Evolutionary conservation across 2,329 filamentous ascomycete species (phyloP).

Genomic region (Monilinia polystroma): DNA sequence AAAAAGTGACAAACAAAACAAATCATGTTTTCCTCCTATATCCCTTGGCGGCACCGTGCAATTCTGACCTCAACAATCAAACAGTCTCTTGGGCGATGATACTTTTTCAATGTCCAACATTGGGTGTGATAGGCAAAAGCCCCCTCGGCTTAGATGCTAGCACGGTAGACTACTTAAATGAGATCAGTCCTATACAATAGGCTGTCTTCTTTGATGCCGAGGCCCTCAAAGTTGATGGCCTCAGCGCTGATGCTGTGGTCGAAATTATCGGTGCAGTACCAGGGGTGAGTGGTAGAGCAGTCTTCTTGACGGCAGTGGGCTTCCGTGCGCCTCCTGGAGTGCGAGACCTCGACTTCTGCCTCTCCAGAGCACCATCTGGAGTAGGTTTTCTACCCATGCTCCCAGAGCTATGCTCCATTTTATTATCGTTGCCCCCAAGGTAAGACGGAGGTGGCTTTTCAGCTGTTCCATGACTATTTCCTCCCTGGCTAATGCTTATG

Average conservation of each 20-base stretch:
- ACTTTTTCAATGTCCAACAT: too few species aligned
- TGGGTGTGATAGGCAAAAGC: too few species aligned
- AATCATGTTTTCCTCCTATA: neutral
- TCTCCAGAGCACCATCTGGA: too few species aligned
- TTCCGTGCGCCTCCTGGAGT: neutral
- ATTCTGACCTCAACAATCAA: too few species aligned
- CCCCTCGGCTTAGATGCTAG: too few species aligned
- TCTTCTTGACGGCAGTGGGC: neutral
- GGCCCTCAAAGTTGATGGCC: neutral
- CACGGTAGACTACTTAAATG: too few species aligned
- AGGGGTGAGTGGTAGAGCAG: neutral
- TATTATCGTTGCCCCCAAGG: too few species aligned
- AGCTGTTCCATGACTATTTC: neutral
- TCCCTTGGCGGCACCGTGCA: neutral
- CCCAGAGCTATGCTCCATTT: too few species aligned
- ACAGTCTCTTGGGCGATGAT: too few species aligned
- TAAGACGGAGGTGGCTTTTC: neutral
- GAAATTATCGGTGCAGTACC: neutral
- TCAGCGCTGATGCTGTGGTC: neutral
- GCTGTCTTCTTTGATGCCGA: too few species aligned
- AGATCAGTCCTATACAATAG: too few species aligned
- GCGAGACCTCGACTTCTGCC: neutral
- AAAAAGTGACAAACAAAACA: neutral
- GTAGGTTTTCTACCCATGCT: too few species aligned
- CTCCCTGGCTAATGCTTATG: neutral